Conservation (phyloP, 345 rosid genomes). For the Dimocarpus longan region DNA sequence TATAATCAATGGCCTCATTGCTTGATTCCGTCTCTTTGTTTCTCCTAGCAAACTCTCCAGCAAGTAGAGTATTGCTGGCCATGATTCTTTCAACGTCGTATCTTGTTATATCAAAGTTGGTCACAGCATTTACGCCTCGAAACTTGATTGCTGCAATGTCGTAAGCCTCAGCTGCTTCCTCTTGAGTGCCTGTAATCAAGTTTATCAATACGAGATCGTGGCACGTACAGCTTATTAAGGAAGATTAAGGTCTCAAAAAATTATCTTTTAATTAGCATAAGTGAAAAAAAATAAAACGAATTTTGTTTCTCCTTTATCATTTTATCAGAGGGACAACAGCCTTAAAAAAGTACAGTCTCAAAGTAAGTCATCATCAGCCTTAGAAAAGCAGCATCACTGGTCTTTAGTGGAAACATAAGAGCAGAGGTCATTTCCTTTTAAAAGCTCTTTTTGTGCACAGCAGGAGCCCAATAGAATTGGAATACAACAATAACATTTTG, state of each 20-base stretch:
- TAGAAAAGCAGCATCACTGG: conserved; percentile 44
- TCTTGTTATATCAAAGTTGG: conserved; percentile 73
- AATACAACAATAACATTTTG: conserved; percentile 22
- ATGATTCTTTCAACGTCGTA: conserved; percentile 77
- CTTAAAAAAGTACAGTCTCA: conserved; percentile 30
- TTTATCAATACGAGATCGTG: background rate
- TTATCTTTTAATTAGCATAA: conserved; percentile 8
- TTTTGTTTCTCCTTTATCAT: conserved; percentile 12
- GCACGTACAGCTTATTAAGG: background rate
- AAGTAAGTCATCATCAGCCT: conserved; percentile 46
- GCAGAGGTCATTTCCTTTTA: conserved; percentile 17
- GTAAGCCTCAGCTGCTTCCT: conserved; percentile 88
- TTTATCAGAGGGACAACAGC: conserved; percentile 24
- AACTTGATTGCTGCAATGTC: conserved; percentile 83
- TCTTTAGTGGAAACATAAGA: conserved; percentile 36
- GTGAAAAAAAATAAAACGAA: background rate
- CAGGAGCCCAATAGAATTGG: conserved; percentile 8
- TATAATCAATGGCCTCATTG: conserved; percentile 27
- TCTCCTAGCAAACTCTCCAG: conserved; percentile 69
- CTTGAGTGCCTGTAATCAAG: conserved; percentile 62
- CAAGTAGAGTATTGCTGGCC: conserved; percentile 71
- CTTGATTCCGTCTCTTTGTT: conserved; percentile 40
- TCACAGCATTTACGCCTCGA: conserved; percentile 75
- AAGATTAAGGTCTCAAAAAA: background rate
- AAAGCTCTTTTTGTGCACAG: conserved; percentile 25